Conservation (phyloP, 1,139 yeast species). For the Debaryomyces coudertii region DNA sequence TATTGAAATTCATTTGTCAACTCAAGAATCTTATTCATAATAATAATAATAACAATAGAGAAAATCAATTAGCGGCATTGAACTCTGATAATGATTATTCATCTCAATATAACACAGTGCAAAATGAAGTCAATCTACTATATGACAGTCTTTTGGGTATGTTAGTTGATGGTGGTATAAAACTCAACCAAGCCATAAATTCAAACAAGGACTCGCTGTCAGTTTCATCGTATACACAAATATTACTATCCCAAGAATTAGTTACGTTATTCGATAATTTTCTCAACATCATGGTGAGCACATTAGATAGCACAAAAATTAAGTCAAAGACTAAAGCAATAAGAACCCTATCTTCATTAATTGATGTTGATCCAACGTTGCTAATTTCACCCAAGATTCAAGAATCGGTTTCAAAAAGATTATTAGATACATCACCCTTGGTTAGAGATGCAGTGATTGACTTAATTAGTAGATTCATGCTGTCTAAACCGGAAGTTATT, state of each 20-base stretch:
- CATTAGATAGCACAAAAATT: slow-evolving; percentile 55
- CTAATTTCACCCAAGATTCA: slow-evolving; percentile 54
- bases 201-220: slow-evolving; percentile 19
- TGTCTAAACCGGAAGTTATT: slow-evolving; percentile 45
- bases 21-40: slow-evolving; percentile 7
- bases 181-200: slow-evolving; percentile 15
- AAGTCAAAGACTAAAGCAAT: slow-evolving; percentile 69
- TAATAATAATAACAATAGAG: neutral
- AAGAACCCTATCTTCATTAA: slow-evolving; percentile 49
- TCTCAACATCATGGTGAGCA: slow-evolving; percentile 48
- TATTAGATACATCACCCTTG: slow-evolving; percentile 65
- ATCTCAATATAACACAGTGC: neutral
- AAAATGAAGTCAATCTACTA: neutral
- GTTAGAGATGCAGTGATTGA: slow-evolving; percentile 80
- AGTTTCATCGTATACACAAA: slow-evolving; percentile 16
- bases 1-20: slow-evolving; percentile 16
- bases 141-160: slow-evolving; percentile 12
- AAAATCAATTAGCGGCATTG: slow-evolving; percentile 15
- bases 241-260: slow-evolving; percentile 35
- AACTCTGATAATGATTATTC: slow-evolving; percentile 15
- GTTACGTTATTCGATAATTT: slow-evolving; percentile 55
- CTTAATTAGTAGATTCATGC: slow-evolving; percentile 56
- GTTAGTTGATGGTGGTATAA: slow-evolving; percentile 15
- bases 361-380: slow-evolving; percentile 55
- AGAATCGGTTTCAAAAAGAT: slow-evolving; percentile 51